These are phyloP conservation scores for Talaromyces sp. DNA, from an alignment of 2,329 filamentous ascomycete genomes.

Conservation along the genomic window DNA sequence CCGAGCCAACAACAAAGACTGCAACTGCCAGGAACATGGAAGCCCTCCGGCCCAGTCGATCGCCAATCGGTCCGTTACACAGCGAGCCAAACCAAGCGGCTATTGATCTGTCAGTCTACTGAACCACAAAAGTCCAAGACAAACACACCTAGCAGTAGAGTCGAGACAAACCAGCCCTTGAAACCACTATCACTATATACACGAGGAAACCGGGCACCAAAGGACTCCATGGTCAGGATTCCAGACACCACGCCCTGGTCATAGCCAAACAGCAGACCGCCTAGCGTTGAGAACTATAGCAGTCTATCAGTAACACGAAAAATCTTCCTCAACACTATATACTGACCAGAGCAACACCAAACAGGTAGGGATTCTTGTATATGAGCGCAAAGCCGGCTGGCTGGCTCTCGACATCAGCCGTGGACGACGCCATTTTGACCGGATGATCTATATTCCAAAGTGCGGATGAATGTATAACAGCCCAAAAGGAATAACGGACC, in stretches of 20 bases:
- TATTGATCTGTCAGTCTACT: slow-evolving; percentile 9
- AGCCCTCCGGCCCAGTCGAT: slow-evolving; percentile 48
- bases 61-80: slow-evolving; percentile 43
- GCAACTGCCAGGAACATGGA: slow-evolving; percentile 48
- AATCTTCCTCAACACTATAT: neutral
- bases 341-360: slow-evolving; percentile 39
- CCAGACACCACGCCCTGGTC: slow-evolving; percentile 47
- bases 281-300: slow-evolving; percentile 34
- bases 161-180: slow-evolving; percentile 52
- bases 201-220: slow-evolving; percentile 34
- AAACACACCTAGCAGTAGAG: slow-evolving; percentile 37
- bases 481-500: neutral
- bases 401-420: slow-evolving; percentile 3
- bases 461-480: neutral
- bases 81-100: slow-evolving; percentile 48
- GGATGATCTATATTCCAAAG: neutral
- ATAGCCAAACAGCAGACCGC: slow-evolving; percentile 45
- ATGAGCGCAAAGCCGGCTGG: slow-evolving; percentile 22
- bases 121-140: neutral
- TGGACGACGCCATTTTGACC: slow-evolving; percentile 16
- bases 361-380: slow-evolving; percentile 39
- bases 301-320: neutral
- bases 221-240: slow-evolving; percentile 44
- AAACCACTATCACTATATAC: slow-evolving; percentile 42
- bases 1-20: slow-evolving; percentile 49